phyloP scores from a whole-genome alignment of 139 green algal genomes.

The Eudorina sp. region DNA sequence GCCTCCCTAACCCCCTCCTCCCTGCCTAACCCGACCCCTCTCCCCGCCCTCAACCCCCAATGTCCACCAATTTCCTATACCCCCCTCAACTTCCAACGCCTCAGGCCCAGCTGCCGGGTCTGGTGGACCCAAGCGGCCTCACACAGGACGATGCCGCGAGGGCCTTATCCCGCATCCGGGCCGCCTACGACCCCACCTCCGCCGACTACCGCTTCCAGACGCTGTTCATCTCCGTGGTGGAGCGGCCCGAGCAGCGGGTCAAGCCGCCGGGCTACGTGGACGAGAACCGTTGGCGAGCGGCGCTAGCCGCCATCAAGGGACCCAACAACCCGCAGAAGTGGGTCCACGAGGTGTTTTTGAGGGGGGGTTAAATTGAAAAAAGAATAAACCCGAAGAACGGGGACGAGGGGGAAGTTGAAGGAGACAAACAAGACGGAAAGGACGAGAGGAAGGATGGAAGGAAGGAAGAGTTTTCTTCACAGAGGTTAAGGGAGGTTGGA shows the following conservation, averaged over 20 bases:
- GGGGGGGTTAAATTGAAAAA: no score
- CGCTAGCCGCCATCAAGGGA: constrained; percentile 69
- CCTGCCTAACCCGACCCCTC: neutral
- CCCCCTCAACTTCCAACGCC: neutral
- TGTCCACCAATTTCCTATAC: no score
- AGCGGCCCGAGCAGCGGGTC: constrained; percentile 70
- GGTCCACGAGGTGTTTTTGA: no score
- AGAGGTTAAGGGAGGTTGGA: no score
- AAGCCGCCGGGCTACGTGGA: constrained; percentile 74
- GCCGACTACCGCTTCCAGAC: constrained; percentile 75
- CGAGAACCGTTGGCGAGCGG: constrained; percentile 83
- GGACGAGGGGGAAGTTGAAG: no score
- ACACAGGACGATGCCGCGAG: constrained; percentile 45
- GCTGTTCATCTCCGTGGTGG: constrained; percentile 81
- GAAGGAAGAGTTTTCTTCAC: no score
- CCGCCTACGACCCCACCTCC: constrained; percentile 58
- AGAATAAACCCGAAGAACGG: no score
- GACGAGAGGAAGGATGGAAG: no score
- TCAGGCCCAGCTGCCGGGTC: constrained; percentile 12
- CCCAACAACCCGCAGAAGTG: constrained; percentile 58
- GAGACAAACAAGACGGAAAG: no score
- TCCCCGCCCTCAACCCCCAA: neutral
- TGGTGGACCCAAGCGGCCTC: constrained; percentile 32
- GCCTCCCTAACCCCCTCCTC: neutral
- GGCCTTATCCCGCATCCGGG: constrained; percentile 39